Evolutionary conservation across 2,329 filamentous ascomycete species (phyloP), one percentile per base, ranked within the genome.

Genomic region (Rhexocercosporidium sp.): DNA sequence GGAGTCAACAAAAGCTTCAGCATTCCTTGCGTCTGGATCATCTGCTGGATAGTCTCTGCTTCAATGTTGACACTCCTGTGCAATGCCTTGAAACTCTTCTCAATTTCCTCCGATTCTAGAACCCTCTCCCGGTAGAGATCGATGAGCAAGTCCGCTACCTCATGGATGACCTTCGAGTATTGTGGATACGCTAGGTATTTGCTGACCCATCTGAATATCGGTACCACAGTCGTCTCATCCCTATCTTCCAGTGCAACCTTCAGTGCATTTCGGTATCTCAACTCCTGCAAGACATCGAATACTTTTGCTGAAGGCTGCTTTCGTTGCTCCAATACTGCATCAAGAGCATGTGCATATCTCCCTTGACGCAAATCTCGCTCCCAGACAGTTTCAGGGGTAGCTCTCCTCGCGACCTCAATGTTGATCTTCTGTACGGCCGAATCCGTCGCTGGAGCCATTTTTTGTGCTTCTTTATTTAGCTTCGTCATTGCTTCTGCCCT

Each of bases 51-150:
- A 75, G 91, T 89, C 79, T 96, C 93, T 12, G 94, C 91, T 78
- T 96, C 92, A 47, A 86, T 82, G 69, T 88, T 86, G 22, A 98
- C 95, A 46, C 90, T 84, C 54, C 85, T 82, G 76, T 91, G 88
- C 70, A 97, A 82, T 59, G 83, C 84, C 73, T 87, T 85, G 75
- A 98, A 89, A 59, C 90, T 84, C 59, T 84, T 84, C 69, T 92
- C 89, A 65, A 98, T 86, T 77, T 92, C 89, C 7, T 87, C 84
- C 41, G 91, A 94, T 59, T 89, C 88, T 1, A 88, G 92, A 27
- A 94, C 84, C 72, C 93, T 91, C 77, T 92, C 90, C 34, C 91
- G 89, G 78, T 98, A 99, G 44, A 98, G 82, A 75, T 99, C 95
- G 22, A 98, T 82, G 41, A 98, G 83, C 67, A 94, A 85, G 75